Evolutionary conservation across 345 rosid genomes (phyloP).

Genomic region (Punica granatum): DNA sequence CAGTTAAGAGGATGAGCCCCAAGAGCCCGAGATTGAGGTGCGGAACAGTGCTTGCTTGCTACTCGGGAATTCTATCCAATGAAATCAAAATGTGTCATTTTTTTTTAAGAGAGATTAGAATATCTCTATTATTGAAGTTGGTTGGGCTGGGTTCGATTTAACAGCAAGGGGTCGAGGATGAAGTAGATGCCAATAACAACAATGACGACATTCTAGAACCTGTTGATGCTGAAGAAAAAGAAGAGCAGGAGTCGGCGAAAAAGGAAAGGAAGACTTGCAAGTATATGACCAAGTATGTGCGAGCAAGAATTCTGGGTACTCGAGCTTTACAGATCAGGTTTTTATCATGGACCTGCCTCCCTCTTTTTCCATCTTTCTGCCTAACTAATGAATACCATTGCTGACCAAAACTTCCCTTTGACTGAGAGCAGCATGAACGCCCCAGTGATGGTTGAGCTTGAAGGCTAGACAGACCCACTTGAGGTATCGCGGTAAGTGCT

Average conservation of each 20-base stretch:
- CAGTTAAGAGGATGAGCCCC: constrained; percentile 87
- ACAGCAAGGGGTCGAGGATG: constrained; percentile 82
- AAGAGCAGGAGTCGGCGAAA: constrained; percentile 29
- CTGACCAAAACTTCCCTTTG: constrained; percentile 4
- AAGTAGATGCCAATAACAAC: constrained; percentile 38
- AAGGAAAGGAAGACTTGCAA: constrained; percentile 58
- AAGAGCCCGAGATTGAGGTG: constrained; percentile 83
- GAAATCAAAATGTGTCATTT: not conserved
- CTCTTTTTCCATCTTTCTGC: not conserved
- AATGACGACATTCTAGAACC: constrained; percentile 57
- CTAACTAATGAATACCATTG: not conserved
- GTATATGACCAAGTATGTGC: constrained; percentile 80
- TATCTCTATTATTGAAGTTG: not conserved
- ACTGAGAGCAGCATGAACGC: constrained; percentile 69
- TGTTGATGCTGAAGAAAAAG: constrained; percentile 54
- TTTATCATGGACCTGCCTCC: not conserved
- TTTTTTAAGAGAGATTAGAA: not conserved
- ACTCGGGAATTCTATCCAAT: no score
- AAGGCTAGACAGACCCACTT: constrained; percentile 84
- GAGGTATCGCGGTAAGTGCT: constrained; percentile 32
- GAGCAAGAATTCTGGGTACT: constrained; percentile 81
- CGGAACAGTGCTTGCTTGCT: constrained; percentile 5
- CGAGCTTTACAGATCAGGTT: constrained; percentile 84
- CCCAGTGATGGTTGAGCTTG: constrained; percentile 88
- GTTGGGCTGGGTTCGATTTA: not conserved